Percentiles rank a stretch among this genome's conserved stretches.
Evolutionary conservation across 2,329 filamentous ascomycete genomes (phyloP).

Genomic region (Leptographium lundbergii): DNA sequence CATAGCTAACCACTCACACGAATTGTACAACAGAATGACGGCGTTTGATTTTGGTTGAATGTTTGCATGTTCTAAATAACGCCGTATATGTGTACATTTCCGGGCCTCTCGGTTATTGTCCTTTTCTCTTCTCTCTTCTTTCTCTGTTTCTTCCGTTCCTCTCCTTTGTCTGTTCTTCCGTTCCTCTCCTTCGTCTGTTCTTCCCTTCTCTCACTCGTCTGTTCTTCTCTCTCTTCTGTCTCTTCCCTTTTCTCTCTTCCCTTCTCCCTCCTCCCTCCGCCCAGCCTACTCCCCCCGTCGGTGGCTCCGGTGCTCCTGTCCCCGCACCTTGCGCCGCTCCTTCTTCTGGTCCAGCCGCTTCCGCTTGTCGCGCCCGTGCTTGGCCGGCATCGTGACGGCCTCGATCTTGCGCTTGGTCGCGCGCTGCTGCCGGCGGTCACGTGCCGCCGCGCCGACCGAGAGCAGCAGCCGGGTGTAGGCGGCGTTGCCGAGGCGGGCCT

Average conservation of each 20-base stretch:
- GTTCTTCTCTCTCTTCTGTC: not conserved
- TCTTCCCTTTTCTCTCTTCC: not conserved
- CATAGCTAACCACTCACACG: no score
- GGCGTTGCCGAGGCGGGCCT: conserved; percentile 71
- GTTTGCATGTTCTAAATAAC: no score
- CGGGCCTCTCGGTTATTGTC: not conserved
- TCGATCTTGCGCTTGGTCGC: conserved; percentile 82
- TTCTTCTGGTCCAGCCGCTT: conserved; percentile 77
- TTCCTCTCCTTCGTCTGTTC: not conserved
- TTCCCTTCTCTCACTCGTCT: not conserved
- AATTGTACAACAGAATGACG: no score
- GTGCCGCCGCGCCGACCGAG: conserved; percentile 60
- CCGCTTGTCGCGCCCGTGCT: conserved; percentile 63
- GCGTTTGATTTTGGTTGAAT: no score
- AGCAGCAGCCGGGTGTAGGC: conserved; percentile 66
- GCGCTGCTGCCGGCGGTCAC: conserved; percentile 57
- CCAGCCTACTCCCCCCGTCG: conserved; percentile 44
- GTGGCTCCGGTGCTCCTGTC: conserved; percentile 56
- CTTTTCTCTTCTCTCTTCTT: not conserved
- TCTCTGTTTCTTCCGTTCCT: not conserved
- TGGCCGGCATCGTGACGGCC: conserved; percentile 71
- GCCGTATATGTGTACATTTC: not conserved
- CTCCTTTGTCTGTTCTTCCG: not conserved
- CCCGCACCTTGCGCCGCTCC: conserved; percentile 67
- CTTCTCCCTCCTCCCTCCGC: not conserved